Evolutionary conservation across 352 stramenopile genomes (phyloP), one percentile per base, ranked within the genome.

Genomic region (Globisporangium heterothallicum): DNA sequence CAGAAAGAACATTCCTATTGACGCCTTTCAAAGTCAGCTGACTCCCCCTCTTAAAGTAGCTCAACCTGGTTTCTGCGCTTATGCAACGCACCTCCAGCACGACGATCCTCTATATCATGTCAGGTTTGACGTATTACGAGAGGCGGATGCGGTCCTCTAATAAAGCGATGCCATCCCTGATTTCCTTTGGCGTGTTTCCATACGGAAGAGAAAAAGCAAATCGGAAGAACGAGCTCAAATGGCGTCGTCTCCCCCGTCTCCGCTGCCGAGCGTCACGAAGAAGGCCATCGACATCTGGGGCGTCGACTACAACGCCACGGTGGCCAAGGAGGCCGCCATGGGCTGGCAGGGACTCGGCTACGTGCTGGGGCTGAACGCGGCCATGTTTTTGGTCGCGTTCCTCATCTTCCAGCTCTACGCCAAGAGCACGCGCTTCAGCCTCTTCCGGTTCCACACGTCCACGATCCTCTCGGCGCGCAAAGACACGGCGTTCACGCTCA

Each of bases 281-380:
- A 52, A 65, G 36, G 63, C 75, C 40, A 74, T 66, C 42, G 74
- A 66, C 56, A 90, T 88, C 56, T 88, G 79, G 79, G 64, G 74
- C 65, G 71, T 86, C 34, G 79, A 92, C 68, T 89, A 92, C 71
- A 88, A 89, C 61, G 78, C 74, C 32, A 88, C 76, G 13, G 74
- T 86, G 46, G 72, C 73, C 21, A 76, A 74, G 48, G 78, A 92
- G 49, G 76, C 74, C 19, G 78, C 78, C 57, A 81, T 86, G 64
- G 80, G 80, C 49, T 92, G 80, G 80, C 74, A 92, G 49, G 80
- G 80, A 1, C 78, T 89, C 59, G 80, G 80, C 53, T 87, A 85
- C 64, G 77, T 89, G 44, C 59, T 92, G 21, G 60, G 69, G 24
- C 68, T 92, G 52, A 92, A 92, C 59, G 65, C 72, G 26, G 57